These are phyloP conservation scores for Papiliotrema nemorosa DNA, from an alignment of 1,284 basidiomycete species.

Conservation along the genomic window DNA sequence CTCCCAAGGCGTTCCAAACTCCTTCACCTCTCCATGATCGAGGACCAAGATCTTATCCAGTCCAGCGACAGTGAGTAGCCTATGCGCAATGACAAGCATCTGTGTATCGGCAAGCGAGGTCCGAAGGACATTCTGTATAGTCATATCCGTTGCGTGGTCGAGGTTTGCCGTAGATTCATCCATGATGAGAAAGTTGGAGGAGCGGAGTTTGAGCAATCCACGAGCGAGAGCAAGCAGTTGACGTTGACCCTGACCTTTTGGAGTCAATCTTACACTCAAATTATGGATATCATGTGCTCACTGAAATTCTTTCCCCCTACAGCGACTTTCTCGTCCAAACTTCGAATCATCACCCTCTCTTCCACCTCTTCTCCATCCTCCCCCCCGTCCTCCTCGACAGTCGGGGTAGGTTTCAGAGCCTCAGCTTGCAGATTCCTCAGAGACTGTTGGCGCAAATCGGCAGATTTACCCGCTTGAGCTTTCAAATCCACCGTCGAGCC, in stretches of 20 bases:
- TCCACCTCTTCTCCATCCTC: conserved; percentile 29
- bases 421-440: conserved; percentile 12
- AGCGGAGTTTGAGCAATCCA: conserved; percentile 53
- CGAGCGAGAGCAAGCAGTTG: conserved; percentile 57
- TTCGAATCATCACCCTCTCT: conserved; percentile 51
- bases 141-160: conserved; percentile 51
- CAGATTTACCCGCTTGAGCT: not conserved
- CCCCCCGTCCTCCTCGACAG: conserved; percentile 8
- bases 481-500: conserved; percentile 8
- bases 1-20: conserved; percentile 53
- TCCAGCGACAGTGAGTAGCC: conserved; percentile 53
- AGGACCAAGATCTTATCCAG: conserved; percentile 54
- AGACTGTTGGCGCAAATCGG: conserved; percentile 8
- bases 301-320: conserved; percentile 51
- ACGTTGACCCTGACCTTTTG: conserved; percentile 55
- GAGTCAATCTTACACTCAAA: not conserved
- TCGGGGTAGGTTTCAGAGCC: conserved; percentile 1
- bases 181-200: conserved; percentile 54
- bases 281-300: no score
- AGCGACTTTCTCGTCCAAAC: conserved; percentile 53
- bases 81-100: conserved; percentile 53
- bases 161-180: conserved; percentile 56
- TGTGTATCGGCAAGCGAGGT: conserved; percentile 47
- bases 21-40: conserved; percentile 52
- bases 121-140: conserved; percentile 51